Base-by-base conservation (phyloP, 768 basidiomycete genomes). In the Tylopilus rubrobrunneus region DNA sequence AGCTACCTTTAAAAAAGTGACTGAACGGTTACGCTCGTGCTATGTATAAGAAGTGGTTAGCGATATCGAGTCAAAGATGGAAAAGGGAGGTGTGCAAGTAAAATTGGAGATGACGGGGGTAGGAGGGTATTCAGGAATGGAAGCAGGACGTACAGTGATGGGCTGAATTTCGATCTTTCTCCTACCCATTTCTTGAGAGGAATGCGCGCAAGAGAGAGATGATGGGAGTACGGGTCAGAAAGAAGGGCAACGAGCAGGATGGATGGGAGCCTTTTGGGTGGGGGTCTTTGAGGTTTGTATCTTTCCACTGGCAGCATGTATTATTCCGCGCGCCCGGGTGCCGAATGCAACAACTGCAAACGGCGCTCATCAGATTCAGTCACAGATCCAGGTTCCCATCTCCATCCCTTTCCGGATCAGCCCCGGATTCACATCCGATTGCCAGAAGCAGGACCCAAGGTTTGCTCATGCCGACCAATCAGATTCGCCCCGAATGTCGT, bases 1-100 rank as follows among this genome's bases (percentile, higher is more conserved):
- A 49, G 77, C 62, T 76, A 80, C 90, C 84, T 92, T 92, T 75
- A 92, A 76, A 79, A 92, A 92, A 62, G 90, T 92, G 69, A 92
- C 90, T 57, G 88, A 87, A 62, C 90, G 86, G 71, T 92, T 92
- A 74, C 90, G 85, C 74, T 92, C 90, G 75, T 92, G 87, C 89
- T 92, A 78, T 73, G 74, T 70, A 73, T 74, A 78, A 71, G 71
- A 65, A 34, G 49, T n/a, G 0, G 69, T 71, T 68, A 62, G 67
- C 66, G 64, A 58, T 61, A 61, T 47, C 11, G 53, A 45, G 67
- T 61, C 62, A 70, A 70, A 66, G 70, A 63, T 62, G 64, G 63
- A 65, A 68, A 57, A 54, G 48, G 53, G 56, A 58, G 57, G 49
- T 7, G 55, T 27, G 48, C 49, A 49, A 49, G 64, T 64, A 70